Conservation (phyloP, 2,329 filamentous ascomycete genomes). For the Bipolaris zeicola region DNA sequence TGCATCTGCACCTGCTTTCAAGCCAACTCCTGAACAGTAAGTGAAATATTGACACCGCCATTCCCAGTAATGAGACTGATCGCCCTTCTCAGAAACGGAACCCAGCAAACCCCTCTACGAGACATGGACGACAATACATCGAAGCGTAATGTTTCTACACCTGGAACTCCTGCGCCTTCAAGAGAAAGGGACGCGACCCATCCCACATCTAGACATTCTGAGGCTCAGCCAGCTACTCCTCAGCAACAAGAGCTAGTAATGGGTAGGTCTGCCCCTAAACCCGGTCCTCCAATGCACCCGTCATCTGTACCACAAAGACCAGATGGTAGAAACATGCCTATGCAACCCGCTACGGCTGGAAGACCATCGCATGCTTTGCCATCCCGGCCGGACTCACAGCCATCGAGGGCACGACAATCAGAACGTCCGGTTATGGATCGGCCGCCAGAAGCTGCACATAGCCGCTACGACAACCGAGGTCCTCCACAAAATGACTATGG, state of each 20-base stretch:
- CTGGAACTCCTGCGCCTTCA: slow-evolving; percentile 16
- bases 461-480: slow-evolving; percentile 44
- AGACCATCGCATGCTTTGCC: slow-evolving; percentile 56
- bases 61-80: slow-evolving; percentile 13
- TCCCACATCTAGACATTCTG: slow-evolving; percentile 16
- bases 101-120: slow-evolving; percentile 29
- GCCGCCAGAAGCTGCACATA: slow-evolving; percentile 28
- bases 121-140: slow-evolving; percentile 22
- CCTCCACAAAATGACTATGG: slow-evolving; percentile 48
- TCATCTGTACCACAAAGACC: slow-evolving; percentile 37
- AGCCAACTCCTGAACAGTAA: slow-evolving; percentile 53
- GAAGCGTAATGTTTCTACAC: slow-evolving; percentile 18
- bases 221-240: slow-evolving; percentile 17
- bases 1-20: slow-evolving; percentile 69
- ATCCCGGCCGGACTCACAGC: slow-evolving; percentile 64
- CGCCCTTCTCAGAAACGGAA: slow-evolving; percentile 39
- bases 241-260: slow-evolving; percentile 23
- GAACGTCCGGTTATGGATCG: slow-evolving; percentile 44
- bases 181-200: slow-evolving; percentile 30
- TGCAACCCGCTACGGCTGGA: slow-evolving; percentile 31
- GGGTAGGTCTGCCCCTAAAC: slow-evolving; percentile 12
- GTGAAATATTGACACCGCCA: slow-evolving; percentile 12
- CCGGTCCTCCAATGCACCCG: slow-evolving; percentile 22
- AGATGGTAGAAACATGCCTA: slow-evolving; percentile 38
- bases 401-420: slow-evolving; percentile 48